Evolutionary conservation across 1,139 yeast species (phyloP), one percentile per base, ranked within the genome.

Genomic region (Saccharomyces hybrid): DNA sequence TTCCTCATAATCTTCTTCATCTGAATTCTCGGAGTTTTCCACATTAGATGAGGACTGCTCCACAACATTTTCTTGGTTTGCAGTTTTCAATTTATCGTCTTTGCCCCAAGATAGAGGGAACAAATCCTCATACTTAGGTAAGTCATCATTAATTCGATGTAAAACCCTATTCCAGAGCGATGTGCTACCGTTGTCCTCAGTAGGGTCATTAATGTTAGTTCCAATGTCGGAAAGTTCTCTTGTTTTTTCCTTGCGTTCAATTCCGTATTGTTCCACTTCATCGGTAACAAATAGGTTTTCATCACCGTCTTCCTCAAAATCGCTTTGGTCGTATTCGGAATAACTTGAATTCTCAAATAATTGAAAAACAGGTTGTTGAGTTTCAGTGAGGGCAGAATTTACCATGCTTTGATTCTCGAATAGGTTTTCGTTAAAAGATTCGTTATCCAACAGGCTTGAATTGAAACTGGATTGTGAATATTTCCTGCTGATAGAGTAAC

Each of bases 71-170:
- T 47, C 38, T 55, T 26, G 70, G 29, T 29, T 31, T 41, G 47
- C 11, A 16, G 11, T 16, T 44, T 47, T 9, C n/a, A 27, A 31
- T 19, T 48, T 31, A 42, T 42, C 31, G 19, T 27, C 26, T 19
- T 28, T 14, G 7, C 25, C 47, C 14, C 52, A 23, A 3, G 55
- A 27, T 14, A 57, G 69, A 14, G 97, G 97, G 76, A 83, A 89
- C 52, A 89, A 77, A 59, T 89, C 97, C 59, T 88, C 91, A 64
- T 89, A 89, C 41, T 84, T 78, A 11, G 96, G 96, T 57, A 85
- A 75, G 23, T 78, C 79, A 44, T 79, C 81, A 56, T 76, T 76
- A 63, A 83, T 79, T 3, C 82, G 87, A 55, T 78, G 80, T 68
- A 81, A 78, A 68, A 84, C 81, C 63, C 81, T 83, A 59, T 78